These are phyloP conservation scores for Phytopythium montanum DNA, from an alignment of 352 stramenopile species.

Conservation along the genomic window DNA sequence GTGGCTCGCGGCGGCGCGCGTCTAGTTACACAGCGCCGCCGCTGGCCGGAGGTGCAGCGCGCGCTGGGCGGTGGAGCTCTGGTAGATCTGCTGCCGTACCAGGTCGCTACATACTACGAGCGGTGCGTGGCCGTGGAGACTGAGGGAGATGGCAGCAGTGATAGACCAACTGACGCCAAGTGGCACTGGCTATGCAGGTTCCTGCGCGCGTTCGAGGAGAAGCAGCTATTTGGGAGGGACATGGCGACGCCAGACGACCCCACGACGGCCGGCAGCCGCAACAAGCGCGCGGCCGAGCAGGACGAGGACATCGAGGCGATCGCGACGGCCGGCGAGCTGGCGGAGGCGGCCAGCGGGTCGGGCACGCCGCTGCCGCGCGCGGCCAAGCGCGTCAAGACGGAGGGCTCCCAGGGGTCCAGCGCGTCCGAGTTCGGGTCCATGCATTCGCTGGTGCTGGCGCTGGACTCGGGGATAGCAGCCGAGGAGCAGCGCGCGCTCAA, in stretches of 20 bases:
- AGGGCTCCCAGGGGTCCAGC: conserved; percentile 12
- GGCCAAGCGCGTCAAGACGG: conserved; percentile 64
- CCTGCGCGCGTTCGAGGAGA: conserved; percentile 57
- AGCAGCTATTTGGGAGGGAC: conserved; percentile 73
- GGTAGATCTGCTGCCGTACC: conserved; percentile 61
- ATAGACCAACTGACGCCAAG: neutral
- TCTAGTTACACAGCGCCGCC: conserved; percentile 41
- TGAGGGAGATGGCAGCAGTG: neutral
- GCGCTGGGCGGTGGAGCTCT: conserved; percentile 43
- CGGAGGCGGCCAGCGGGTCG: conserved; percentile 54
- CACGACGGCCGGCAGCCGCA: conserved; percentile 13
- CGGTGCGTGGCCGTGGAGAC: conserved; percentile 12
- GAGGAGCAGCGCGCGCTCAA: conserved; percentile 63
- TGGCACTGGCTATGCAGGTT: conserved; percentile 11
- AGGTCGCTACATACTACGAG: conserved; percentile 60
- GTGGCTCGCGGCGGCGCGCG: conserved; percentile 57
- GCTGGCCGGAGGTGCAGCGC: conserved; percentile 37
- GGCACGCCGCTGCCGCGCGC: conserved; percentile 56
- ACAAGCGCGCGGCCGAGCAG: conserved; percentile 21
- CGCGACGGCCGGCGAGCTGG: conserved; percentile 57
- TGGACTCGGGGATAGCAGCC: conserved; percentile 56
- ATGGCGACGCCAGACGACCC: conserved; percentile 19
- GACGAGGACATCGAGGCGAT: conserved; percentile 33
- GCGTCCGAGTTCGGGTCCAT: conserved; percentile 53
- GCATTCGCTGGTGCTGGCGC: conserved; percentile 62